Evolutionary conservation across 805 yeast species (phyloP), one percentile per base, ranked within the genome.

Genomic region (Zygoascus ofunaensis): DNA sequence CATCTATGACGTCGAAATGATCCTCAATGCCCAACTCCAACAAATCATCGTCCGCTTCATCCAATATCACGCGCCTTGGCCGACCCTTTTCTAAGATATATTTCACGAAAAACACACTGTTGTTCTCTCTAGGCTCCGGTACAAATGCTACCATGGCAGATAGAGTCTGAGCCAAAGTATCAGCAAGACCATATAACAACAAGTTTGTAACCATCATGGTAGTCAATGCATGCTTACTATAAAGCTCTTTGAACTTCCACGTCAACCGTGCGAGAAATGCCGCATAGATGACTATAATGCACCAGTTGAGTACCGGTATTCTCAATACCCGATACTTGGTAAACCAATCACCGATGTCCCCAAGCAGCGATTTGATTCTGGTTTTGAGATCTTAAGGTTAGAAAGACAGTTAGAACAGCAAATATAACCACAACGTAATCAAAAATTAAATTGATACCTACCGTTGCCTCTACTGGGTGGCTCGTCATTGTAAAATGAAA

Each of bases 141-240:
- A 46, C 42, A 41, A 60, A 56, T 19, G 58, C 55, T 5, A 55
- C 46, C 43, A 66, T 60, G 28, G 71, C 63, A 3, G 75, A 56
- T 3, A 87, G 68, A 2, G 82, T 72, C 61, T 90, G 97, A 0
- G 97, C 97, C 49, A 89, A 59, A 0, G 89, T 77, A 59, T 90
- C 97, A 0, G 97, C 87, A n/a, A 87, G 78, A 0, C 95, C 96
- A 60, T 79, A 85, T 4, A 90, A 67, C 3, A 89, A 78, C 23
- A 84, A 64, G 57, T 90, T 90, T 1, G 96, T 81, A 20, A 80
- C 75, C 47, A 86, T 74, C 32, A 87, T 84, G 14, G 96, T 86
- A n/a, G 81, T 60, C 24, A 87, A 62, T 1, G 92, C 79, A 39
- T 78, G 76, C 46, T 65, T 70, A 48, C 74, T 72, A 60, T 87